phyloP scores from a whole-genome alignment of 345 rosid genomes.

The Stellera chamaejasme region DNA sequence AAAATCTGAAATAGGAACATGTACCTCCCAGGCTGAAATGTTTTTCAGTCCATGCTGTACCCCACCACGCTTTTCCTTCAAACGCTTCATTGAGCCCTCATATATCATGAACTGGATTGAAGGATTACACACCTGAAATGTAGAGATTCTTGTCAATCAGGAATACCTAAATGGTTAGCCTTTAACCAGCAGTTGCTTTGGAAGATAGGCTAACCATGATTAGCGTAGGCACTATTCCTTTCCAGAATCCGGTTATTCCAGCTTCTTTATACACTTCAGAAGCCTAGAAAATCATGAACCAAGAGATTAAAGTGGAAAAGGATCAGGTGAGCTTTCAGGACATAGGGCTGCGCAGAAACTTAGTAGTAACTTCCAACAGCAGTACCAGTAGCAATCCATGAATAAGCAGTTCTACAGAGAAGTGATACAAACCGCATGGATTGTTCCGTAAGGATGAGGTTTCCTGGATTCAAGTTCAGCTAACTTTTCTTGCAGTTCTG shows the following conservation, averaged over 20 bases:
- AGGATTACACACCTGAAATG: constrained; percentile 60
- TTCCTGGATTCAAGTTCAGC: constrained; percentile 44
- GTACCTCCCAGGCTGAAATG: constrained; percentile 54
- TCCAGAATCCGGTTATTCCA: constrained; percentile 63
- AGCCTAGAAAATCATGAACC: constrained; percentile 25
- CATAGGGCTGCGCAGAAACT: too few species aligned
- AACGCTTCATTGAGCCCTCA: constrained; percentile 44
- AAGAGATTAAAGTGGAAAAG: not conserved
- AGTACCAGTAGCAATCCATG: not conserved
- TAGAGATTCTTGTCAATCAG: constrained; percentile 8
- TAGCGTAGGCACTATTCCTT: constrained; percentile 64
- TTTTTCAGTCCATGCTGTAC: constrained; percentile 29
- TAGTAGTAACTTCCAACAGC: not conserved
- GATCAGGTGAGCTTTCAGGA: too few species aligned
- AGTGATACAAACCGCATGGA: constrained; percentile 41
- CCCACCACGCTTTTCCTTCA: constrained; percentile 35
- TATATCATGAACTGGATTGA: constrained; percentile 75
- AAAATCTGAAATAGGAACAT: not conserved
- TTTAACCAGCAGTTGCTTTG: not conserved
- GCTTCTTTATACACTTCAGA: constrained; percentile 49
- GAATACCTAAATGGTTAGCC: constrained; percentile 7
- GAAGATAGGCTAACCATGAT: constrained; percentile 42
- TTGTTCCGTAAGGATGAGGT: constrained; percentile 49
- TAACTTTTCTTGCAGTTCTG: constrained; percentile 35
- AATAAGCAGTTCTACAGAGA: not conserved